Evolutionary conservation across 1,284 basidiomycete genomes (phyloP).

Genomic region (Sutorius eximius): DNA sequence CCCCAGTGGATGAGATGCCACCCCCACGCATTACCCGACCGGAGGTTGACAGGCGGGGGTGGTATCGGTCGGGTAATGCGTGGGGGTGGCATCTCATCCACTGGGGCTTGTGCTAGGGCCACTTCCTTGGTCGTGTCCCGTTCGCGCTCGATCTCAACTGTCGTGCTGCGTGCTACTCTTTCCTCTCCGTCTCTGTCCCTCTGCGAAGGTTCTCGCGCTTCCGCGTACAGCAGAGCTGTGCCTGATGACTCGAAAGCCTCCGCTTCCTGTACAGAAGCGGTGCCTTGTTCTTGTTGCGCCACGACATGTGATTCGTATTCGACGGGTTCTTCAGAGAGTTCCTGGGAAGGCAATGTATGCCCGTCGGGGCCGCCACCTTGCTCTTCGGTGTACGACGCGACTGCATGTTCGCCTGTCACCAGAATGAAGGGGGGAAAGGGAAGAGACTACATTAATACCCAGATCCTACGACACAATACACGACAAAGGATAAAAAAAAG

Average conservation of each 20-base stretch:
- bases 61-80: conserved; percentile 35
- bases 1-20: too few relatives aligned
- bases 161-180: not conserved
- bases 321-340: conserved; percentile 10
- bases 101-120: too few relatives aligned
- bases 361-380: conserved; percentile 9
- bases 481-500: conserved; percentile 10
- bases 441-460: conserved; percentile 34
- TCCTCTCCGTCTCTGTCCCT: not conserved
- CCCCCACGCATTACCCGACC: too few relatives aligned
- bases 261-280: not conserved
- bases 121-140: conserved; percentile 7
- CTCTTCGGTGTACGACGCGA: conserved; percentile 12
- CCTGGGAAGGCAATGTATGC: not conserved
- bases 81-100: conserved; percentile 34
- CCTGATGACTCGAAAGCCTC: not conserved
- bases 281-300: conserved; percentile 2
- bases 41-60: conserved; percentile 27
- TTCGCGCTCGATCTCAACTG: not conserved
- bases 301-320: not conserved
- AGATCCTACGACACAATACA: conserved; percentile 31
- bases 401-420: conserved; percentile 24
- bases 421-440: conserved; percentile 1
- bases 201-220: not conserved
- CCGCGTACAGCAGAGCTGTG: not conserved